Base-by-base conservation (phyloP, 139 green algal genomes). In the Closterium sp. region DNA sequence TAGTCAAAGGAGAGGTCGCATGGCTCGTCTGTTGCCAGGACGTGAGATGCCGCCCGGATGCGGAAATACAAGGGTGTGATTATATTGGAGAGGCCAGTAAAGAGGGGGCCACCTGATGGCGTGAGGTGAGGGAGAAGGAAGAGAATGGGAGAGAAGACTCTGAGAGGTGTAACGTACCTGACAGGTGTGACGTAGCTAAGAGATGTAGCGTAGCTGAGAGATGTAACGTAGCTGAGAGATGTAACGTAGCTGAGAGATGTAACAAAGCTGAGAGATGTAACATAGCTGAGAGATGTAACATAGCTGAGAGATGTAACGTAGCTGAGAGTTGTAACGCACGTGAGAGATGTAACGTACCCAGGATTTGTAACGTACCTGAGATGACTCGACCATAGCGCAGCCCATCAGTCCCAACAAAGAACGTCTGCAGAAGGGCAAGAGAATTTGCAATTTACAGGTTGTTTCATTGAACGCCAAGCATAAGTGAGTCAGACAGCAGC, bases 1-100 rank as follows among this genome's bases (percentile, higher is more conserved):
- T 91, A 91, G 28, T 84, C 88, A 13, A 91, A 86, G 30, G 88
- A 91, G 30, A 86, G 38, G 10, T 91, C 88, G 24, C 88, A 91
- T 11, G 31, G 13, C 88, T 91, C 88, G 29, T 86, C 88, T 24
- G 88, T 91, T 32, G 38, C 42, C 11, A 31, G 28, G 89, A 91
- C 88, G 10, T n/a, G 11, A 84, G 19, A 22, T 22, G 30, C 88
- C 88, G 30, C 34, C 88, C 42, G 30, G 28, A 86, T 31, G 28
- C 31, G 34, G 42, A 91, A 91, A 13, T 91, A 91, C 30, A 91
- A 27, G 13, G 88, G 88, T 0, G 88, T 31, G 28, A 91, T 31
- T 70, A 9, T 89, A 86, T 86, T 86, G 88, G 88, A 31, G 28
- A 91, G 29, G 13, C 30, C 30, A 22, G 34, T 88, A 31, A 91